Conservation (phyloP, 2,329 filamentous ascomycete species). For the Neofusicoccum umdonicola region DNA sequence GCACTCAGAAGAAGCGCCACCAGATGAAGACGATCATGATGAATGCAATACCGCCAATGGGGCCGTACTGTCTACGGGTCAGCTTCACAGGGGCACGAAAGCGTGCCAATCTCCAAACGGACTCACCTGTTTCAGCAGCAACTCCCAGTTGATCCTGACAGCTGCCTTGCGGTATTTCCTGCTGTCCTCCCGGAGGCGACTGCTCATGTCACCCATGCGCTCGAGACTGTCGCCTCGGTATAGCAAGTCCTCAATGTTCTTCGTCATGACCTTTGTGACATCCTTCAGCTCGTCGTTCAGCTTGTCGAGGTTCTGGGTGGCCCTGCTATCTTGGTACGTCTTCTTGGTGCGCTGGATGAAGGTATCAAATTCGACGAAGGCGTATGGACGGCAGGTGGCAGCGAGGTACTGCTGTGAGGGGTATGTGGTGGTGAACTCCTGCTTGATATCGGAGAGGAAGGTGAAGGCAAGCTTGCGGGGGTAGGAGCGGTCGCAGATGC, state of each 20-base stretch:
- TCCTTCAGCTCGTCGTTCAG: conserved; percentile 96
- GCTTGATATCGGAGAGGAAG: conserved; percentile 87
- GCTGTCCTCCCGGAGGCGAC: conserved; percentile 82
- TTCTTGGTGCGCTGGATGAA: conserved; percentile 92
- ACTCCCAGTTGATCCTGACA: conserved; percentile 95
- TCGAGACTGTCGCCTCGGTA: conserved; percentile 94
- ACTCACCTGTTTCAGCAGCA: conserved; percentile 80
- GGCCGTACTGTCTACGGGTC: conserved; percentile 66
- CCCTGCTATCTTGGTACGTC: conserved; percentile 89
- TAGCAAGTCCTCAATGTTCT: conserved; percentile 97
- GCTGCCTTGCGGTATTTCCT: conserved; percentile 92
- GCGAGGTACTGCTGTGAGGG: conserved; percentile 69
- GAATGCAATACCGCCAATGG: conserved; percentile 76
- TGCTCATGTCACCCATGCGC: conserved; percentile 94
- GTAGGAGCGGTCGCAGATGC: conserved; percentile 90
- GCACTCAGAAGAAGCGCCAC: conserved; percentile 81
- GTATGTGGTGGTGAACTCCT: conserved; percentile 89
- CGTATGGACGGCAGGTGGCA: conserved; percentile 80
- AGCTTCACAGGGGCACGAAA: neutral
- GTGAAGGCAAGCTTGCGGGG: conserved; percentile 98
- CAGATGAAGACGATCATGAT: conserved; percentile 85
- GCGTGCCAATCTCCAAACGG: neutral
- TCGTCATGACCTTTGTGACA: conserved; percentile 99
- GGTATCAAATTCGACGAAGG: conserved; percentile 96
- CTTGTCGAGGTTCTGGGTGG: conserved; percentile 88